Base-by-base conservation (phyloP, 1,284 basidiomycete species). In the Microbotryomycetes sp. region DNA sequence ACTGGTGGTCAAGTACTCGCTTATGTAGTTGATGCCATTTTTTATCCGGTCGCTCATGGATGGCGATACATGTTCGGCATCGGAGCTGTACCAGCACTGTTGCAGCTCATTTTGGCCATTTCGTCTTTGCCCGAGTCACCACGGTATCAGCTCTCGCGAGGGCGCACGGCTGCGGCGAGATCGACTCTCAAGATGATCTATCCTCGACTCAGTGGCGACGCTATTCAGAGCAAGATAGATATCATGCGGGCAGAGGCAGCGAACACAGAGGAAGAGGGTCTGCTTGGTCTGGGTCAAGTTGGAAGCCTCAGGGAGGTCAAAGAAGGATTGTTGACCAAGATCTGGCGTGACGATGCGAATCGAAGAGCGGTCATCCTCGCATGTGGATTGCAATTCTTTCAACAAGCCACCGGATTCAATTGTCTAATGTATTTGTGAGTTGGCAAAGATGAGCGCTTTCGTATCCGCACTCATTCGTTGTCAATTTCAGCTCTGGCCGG, bases 351-450 rank as follows among this genome's bases (percentile, higher is more conserved):
- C 25, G 47, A 57, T 15, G 66, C 59, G n/a, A 68, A 46, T 7
- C 50, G 66, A 2, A 31, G 59, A 5, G 59, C 67, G 31, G 77
- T 86, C 86, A 83, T 86, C 64, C 80, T 91, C 28, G 86, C 82
- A 7, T 86, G 85, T 67, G 87, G 86, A 36, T 81, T 90, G 72
- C 88, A 90, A 76, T 86, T 84, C 0, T 86, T 85, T 74, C 88
- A 90, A 70, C 88, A 91, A 73, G 78, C 88, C 0, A 88, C 85
- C 63, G 88, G 88, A 0, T 69, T 69, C 58, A 70, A 71, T 52
- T 56, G 54, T 4, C 79, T 86, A 55, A 86, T 86, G 84, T 70
- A 63, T 52, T 66, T 51, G 62, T 62, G 3, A n/a, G 57, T 46
- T 12, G 23, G 6, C 16, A 1, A 25, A 36, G 1, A 5, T 4